These are phyloP conservation scores for Escovopsis sp. DNA, from an alignment of 2,329 filamentous ascomycete species.

Conservation along the genomic window DNA sequence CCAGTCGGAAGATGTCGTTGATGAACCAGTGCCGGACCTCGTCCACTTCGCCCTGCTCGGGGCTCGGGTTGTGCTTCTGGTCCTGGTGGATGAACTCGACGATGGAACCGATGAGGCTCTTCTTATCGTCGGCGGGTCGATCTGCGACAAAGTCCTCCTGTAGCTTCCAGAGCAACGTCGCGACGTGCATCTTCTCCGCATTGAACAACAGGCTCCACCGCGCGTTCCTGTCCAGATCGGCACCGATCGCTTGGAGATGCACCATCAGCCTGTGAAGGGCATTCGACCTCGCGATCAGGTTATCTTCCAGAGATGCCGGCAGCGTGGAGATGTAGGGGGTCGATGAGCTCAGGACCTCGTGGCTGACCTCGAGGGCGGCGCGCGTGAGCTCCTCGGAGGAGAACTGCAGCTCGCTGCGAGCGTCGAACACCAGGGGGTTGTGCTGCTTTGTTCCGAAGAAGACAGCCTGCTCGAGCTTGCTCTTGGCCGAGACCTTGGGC, in stretches of 20 bases:
- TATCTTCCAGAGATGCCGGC: constrained; percentile 65
- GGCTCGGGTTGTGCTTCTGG: constrained; percentile 53
- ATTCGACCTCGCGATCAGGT: constrained; percentile 56
- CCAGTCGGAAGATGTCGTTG: constrained; percentile 56
- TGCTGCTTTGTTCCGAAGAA: constrained; percentile 75
- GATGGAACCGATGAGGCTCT: constrained; percentile 58
- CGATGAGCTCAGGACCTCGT: constrained; percentile 65
- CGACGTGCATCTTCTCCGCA: constrained; percentile 79
- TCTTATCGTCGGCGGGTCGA: constrained; percentile 45
- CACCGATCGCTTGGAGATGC: constrained; percentile 52
- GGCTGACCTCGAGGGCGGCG: constrained; percentile 66
- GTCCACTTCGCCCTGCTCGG: constrained; percentile 57
- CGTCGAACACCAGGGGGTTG: constrained; percentile 77
- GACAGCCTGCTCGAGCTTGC: constrained; percentile 85
- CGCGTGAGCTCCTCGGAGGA: constrained; percentile 53
- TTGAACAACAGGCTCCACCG: constrained; percentile 77
- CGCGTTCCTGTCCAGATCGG: constrained; percentile 49
- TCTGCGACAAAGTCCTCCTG: constrained; percentile 56
- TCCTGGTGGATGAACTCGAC: constrained; percentile 63
- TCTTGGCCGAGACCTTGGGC: constrained; percentile 61
- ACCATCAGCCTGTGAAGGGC: constrained; percentile 63
- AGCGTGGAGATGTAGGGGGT: constrained; percentile 60
- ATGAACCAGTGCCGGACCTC: constrained; percentile 77
- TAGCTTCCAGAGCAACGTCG: constrained; percentile 62
- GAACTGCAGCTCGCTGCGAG: constrained; percentile 52